Percentiles rank a stretch among this genome's conserved stretches.
These are phyloP conservation scores for Candida andamanensis DNA, from an alignment of 805 yeast species.

Conservation along the genomic window DNA sequence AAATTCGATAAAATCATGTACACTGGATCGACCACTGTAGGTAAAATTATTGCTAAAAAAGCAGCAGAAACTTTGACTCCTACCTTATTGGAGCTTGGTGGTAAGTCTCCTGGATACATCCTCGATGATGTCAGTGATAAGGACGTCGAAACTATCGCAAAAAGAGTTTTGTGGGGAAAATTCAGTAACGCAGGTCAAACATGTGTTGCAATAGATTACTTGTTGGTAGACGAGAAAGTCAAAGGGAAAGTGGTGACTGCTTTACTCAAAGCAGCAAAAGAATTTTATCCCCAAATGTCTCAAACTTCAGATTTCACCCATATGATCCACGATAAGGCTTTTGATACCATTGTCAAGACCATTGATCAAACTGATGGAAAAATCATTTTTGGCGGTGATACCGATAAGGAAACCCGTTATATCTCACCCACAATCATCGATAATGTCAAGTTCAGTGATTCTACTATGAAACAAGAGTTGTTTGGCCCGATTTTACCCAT, in stretches of 20 bases:
- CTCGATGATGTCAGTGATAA: conserved; percentile 43
- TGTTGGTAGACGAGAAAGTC: conserved; percentile 57
- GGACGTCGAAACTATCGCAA: conserved; percentile 43
- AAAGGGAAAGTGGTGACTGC: conserved; percentile 47
- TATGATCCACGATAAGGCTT: conserved; percentile 53
- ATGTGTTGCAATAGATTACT: conserved; percentile 85
- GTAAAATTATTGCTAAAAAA: conserved; percentile 66
- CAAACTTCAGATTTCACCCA: conserved; percentile 44
- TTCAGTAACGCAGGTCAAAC: conserved; percentile 84
- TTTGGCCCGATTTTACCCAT: conserved; percentile 88
- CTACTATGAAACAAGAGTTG: conserved; percentile 68
- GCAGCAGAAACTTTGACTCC: conserved; percentile 89
- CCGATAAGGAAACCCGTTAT: conserved; percentile 37
- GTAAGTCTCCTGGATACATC: conserved; percentile 82
- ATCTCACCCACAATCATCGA: conserved; percentile 72
- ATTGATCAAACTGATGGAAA: conserved; percentile 49
- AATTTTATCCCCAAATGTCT: conserved; percentile 40
- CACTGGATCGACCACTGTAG: conserved; percentile 79
- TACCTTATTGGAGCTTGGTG: conserved; percentile 78
- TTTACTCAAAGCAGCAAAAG: conserved; percentile 34
- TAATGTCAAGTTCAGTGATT: conserved; percentile 59
- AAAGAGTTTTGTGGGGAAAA: conserved; percentile 73
- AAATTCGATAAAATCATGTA: conserved; percentile 79
- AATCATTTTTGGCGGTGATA: conserved; percentile 44
- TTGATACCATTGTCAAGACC: conserved; percentile 38